Percentiles rank a stretch among this genome's conserved stretches.
These are phyloP conservation scores for Yamadazyma philogaea DNA, from an alignment of 805 yeast species.

Conservation along the genomic window DNA sequence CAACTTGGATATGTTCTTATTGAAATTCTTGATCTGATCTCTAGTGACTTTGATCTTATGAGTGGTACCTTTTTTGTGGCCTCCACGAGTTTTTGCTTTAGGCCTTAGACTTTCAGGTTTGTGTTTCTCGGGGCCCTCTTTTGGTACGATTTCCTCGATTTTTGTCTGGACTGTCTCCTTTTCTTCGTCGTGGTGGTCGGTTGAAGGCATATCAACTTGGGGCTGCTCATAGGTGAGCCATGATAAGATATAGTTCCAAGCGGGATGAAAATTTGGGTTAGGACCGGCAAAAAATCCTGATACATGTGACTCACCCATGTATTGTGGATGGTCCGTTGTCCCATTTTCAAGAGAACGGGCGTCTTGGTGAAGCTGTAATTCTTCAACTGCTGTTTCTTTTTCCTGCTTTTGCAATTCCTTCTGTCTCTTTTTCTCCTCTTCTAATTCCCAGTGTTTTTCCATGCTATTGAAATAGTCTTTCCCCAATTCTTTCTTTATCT, in stretches of 20 bases:
- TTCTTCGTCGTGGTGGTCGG: neutral
- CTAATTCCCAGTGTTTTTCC: constrained; percentile 18
- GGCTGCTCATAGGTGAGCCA: constrained; percentile 33
- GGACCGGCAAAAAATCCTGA: constrained; percentile 14
- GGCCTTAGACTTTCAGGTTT: too few species aligned
- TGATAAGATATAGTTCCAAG: constrained; percentile 37
- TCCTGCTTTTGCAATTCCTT: constrained; percentile 5
- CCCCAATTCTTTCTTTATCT: constrained; percentile 25
- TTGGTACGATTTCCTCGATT: constrained; percentile 3
- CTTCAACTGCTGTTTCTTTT: constrained; percentile 2
- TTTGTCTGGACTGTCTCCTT: neutral
- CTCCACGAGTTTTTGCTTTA: neutral
- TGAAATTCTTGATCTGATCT: constrained; percentile 14
- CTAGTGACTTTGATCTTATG: constrained; percentile 10
- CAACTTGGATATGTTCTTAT: constrained; percentile 18
- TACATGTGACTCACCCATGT: neutral
- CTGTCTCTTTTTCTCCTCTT: constrained; percentile 13
- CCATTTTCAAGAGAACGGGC: too few species aligned
- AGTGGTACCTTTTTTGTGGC: constrained; percentile 6
- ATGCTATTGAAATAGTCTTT: constrained; percentile 19
- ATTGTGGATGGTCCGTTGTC: constrained; percentile 1
- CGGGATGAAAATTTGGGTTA: constrained; percentile 30
- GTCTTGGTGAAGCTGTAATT: too few species aligned
- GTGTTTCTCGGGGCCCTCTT: constrained; percentile 3
- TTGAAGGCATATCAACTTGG: neutral